Base-by-base conservation (phyloP, 208 protist species). In the Leishmania gerbilli region DNA sequence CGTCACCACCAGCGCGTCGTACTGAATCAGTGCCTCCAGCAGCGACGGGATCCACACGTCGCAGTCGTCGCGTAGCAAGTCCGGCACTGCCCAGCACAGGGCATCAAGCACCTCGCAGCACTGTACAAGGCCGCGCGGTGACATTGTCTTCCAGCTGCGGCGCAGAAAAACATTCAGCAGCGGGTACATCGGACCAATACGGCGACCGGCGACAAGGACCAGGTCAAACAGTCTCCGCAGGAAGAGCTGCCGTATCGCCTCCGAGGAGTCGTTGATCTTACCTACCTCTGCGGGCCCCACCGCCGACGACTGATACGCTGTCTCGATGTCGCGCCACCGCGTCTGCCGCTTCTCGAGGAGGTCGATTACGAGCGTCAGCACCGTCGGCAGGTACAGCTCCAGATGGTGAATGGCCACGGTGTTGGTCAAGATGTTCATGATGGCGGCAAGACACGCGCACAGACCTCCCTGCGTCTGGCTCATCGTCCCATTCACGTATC, bases 381-480 rank as follows among this genome's bases (percentile, higher is more conserved):
- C 80, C 13, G 88, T 85, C 1, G 91, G 93, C 79, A 95, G 60
- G 82, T 96, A 94, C 34, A 87, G 69, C 40, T 91, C 88, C 42
- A 95, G 80, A 53, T 85, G 87, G 5, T 76, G 69, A 42, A 92
- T 71, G 5, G 84, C 87, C 37, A 81, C 51, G 11, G 86, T 90
- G 74, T 92, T 89, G n/a, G 85, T 87, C 67, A 96, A 49, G 65
- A 96, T 90, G 37, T 86, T 84, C 76, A 95, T 88, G 17, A 93
- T 90, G 51, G 88, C 87, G 64, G 83, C 82, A 55, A 96, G 49
- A 76, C 91, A 96, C 71, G 90, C 87, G 42, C 88, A 82, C 24
- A 96, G 80, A 45, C 91, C 93, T 27, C 92, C 93, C 76, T 89
- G 84, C 1, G 91, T 93, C 71, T 93, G 89, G 65, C 82, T 88